Conservation (phyloP, 352 stramenopile genomes). For the Peronospora destructor region DNA sequence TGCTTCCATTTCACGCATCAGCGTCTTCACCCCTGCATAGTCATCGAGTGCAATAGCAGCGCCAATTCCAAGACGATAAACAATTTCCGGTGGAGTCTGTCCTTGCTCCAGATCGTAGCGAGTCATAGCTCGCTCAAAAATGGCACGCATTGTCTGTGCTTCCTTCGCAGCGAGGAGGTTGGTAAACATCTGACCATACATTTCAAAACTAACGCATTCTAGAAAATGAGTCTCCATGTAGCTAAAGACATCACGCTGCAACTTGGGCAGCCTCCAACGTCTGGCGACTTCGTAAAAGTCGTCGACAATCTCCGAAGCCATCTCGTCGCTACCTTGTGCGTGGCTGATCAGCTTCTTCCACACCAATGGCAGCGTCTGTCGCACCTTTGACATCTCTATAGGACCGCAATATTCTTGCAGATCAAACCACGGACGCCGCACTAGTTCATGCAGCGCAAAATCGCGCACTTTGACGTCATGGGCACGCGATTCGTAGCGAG, state of each 20-base stretch:
- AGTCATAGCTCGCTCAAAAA: constrained; percentile 29
- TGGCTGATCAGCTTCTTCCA: constrained; percentile 24
- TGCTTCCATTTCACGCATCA: constrained; percentile 36
- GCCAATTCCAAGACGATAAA: constrained; percentile 52
- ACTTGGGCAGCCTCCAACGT: constrained; percentile 21
- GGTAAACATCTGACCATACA: constrained; percentile 45
- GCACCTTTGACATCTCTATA: constrained; percentile 20
- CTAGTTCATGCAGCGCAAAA: constrained; percentile 30
- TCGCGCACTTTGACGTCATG: constrained; percentile 20
- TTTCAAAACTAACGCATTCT: constrained; percentile 25
- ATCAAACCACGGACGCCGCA: constrained; percentile 23
- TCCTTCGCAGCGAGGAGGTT: constrained; percentile 23
- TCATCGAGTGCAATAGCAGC: constrained; percentile 36
- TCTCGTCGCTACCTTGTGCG: constrained; percentile 1
- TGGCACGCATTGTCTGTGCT: constrained; percentile 14
- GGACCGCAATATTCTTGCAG: constrained; percentile 22
- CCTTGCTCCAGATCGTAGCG: constrained; percentile 25
- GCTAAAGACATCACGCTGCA: constrained; percentile 33
- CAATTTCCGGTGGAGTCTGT: constrained; percentile 34
- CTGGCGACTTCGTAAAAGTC: constrained; percentile 32
- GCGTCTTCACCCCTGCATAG: constrained; percentile 19
- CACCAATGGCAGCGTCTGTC: constrained; percentile 18
- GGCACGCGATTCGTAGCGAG: constrained; percentile 1
- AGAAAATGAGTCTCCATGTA: constrained; percentile 37
- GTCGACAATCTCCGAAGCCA: constrained; percentile 19